Conservation (phyloP, 768 basidiomycete species). For the Gautieria morchelliformis region DNA sequence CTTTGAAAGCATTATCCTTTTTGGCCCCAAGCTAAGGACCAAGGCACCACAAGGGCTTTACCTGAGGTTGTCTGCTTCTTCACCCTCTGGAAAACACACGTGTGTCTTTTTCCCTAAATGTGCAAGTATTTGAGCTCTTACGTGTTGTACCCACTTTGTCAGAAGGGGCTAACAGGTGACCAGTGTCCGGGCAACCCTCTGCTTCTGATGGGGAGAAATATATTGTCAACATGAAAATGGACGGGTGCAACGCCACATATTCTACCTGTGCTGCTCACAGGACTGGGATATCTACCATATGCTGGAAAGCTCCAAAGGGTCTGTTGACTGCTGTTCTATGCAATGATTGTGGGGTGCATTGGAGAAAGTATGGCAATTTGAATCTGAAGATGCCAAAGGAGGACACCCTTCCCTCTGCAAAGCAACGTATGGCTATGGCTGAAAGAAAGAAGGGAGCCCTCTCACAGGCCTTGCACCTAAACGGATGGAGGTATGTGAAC, state of each 20-base stretch:
- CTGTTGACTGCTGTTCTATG: slow-evolving; percentile 72
- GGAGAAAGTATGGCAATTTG: slow-evolving; percentile 89
- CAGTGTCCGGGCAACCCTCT: slow-evolving; percentile 25
- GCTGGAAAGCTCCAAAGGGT: slow-evolving; percentile 93
- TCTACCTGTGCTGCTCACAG: slow-evolving; percentile 75
- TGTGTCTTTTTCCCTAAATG: background rate
- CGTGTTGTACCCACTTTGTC: slow-evolving; percentile 43
- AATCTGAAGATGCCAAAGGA: slow-evolving; percentile 67
- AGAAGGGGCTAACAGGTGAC: slow-evolving; percentile 22
- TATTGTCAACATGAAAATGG: slow-evolving; percentile 47
- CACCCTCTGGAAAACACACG: slow-evolving; percentile 78
- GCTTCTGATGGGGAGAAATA: slow-evolving; percentile 71
- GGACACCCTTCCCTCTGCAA: slow-evolving; percentile 35
- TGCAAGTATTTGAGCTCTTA: slow-evolving; percentile 4
- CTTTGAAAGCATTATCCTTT: slow-evolving; percentile 70
- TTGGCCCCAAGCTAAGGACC: slow-evolving; percentile 76
- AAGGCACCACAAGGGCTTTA: slow-evolving; percentile 58
- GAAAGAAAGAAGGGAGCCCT: slow-evolving; percentile 55
- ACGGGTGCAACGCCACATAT: slow-evolving; percentile 20
- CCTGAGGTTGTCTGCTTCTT: slow-evolving; percentile 78
- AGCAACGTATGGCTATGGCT: slow-evolving; percentile 18
- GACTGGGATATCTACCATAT: slow-evolving; percentile 64
- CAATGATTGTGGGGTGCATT: slow-evolving; percentile 77
- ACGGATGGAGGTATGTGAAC: slow-evolving; percentile 46
- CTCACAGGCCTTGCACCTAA: slow-evolving; percentile 45